A percentile compares a stretch with the other conserved stretches of the same genome.
These are phyloP conservation scores for Lipomyces chichibuensis DNA, from an alignment of 805 yeast species.

Conservation along the genomic window DNA sequence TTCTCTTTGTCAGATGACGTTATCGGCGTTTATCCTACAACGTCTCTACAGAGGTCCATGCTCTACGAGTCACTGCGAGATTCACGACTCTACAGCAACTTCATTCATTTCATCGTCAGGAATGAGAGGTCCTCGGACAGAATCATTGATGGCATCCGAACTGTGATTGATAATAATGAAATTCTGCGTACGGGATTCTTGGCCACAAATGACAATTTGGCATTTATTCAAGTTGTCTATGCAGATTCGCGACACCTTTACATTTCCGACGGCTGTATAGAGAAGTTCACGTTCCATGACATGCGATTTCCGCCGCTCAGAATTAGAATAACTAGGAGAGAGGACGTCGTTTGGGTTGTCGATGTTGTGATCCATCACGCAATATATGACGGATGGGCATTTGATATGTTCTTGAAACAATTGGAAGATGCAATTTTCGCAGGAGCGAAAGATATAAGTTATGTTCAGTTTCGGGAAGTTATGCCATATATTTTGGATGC, in stretches of 20 bases:
- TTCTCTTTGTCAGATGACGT: conserved; percentile 1
- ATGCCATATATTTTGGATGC: conserved; percentile 3
- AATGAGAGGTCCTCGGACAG: background rate
- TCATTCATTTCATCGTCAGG: conserved; percentile 8
- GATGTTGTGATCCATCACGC: conserved; percentile 31
- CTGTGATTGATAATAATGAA: conserved; percentile 25
- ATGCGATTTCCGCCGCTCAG: conserved; percentile 18
- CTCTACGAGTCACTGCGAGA: conserved; percentile 19
- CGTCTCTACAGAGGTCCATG: conserved; percentile 18
- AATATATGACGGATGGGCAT: conserved; percentile 36
- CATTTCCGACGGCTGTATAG: background rate
- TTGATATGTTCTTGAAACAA: conserved; percentile 20
- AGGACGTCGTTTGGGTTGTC: background rate
- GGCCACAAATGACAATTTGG: conserved; percentile 5
- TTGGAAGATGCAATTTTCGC: conserved; percentile 3
- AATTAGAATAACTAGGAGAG: background rate
- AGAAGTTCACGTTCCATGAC: background rate
- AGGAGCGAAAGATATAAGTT: background rate
- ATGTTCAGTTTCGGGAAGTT: conserved; percentile 15
- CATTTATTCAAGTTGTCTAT: conserved; percentile 24
- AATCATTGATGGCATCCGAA: conserved; percentile 14
- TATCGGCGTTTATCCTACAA: conserved; percentile 3
- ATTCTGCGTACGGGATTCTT: conserved; percentile 35
- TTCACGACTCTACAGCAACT: conserved; percentile 27
- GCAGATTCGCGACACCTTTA: conserved; percentile 9